Evolutionary conservation across 2,329 filamentous ascomycete species (phyloP).

Genomic region (Zymoseptoria pseudotritici): DNA sequence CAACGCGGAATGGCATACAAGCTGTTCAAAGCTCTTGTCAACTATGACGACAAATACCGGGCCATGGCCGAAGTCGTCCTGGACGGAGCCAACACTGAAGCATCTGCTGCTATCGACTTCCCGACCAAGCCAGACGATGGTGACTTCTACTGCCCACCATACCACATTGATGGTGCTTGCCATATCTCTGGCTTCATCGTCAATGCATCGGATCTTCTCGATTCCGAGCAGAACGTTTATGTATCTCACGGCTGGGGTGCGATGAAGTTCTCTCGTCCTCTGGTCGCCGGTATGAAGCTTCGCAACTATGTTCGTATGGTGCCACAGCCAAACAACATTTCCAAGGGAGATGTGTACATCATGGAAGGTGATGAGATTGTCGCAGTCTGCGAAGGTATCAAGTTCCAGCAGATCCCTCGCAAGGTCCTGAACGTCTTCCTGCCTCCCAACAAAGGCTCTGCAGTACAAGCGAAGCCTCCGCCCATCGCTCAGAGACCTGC

Average conservation of each 20-base stretch:
- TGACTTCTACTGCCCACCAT: conserved; percentile 52
- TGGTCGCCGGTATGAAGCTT: conserved; percentile 46
- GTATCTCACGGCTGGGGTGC: conserved; percentile 57
- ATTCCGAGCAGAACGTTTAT: conserved; percentile 53
- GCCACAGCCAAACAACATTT: conserved; percentile 47
- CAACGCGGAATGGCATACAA: conserved; percentile 74
- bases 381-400: conserved; percentile 53
- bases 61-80: conserved; percentile 54
- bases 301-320: conserved; percentile 58
- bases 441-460: conserved; percentile 46
- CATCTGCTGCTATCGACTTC: conserved; percentile 48
- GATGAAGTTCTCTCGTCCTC: conserved; percentile 40
- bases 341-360: conserved; percentile 54
- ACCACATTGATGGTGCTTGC: conserved; percentile 52
- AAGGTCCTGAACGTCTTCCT: conserved; percentile 60
- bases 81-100: conserved; percentile 49
- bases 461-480: conserved; percentile 27
- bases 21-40: conserved; percentile 53
- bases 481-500: conserved; percentile 31
- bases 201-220: conserved; percentile 52
- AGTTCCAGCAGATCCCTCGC: conserved; percentile 61
- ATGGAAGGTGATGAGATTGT: conserved; percentile 53
- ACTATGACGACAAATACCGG: conserved; percentile 50
- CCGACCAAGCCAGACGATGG: conserved; percentile 47
- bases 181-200: conserved; percentile 55